Evolutionary conservation across 192 early-diverging fungal genomes (phyloP).

Genomic region (Phycomyces nitens): DNA sequence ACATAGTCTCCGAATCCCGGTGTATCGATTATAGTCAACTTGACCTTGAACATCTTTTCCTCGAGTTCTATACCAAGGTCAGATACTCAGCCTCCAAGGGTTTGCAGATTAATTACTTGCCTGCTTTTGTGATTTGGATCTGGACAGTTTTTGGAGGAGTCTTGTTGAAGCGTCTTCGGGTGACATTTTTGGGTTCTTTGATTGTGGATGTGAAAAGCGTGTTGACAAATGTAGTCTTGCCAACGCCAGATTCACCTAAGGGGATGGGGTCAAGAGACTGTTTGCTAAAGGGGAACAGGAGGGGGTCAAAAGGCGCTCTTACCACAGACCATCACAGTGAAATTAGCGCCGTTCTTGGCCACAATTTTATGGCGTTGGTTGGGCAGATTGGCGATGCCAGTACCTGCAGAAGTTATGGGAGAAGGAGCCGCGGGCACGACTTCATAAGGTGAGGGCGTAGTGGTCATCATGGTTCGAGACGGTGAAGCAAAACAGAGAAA

Average conservation of each 20-base stretch:
- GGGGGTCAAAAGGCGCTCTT: conserved; percentile 20
- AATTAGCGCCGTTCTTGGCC: conserved; percentile 92
- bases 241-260: conserved; percentile 93
- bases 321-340: conserved; percentile 95
- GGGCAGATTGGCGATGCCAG: conserved; percentile 97
- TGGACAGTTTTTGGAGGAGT: conserved; percentile 90
- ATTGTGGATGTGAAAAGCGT: conserved; percentile 95
- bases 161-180: conserved; percentile 72
- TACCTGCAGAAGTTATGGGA: conserved; percentile 46
- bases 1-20: conserved; percentile 90
- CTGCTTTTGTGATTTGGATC: conserved; percentile 95
- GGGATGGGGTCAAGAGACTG: background rate
- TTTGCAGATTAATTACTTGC: conserved; percentile 31
- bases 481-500: background rate
- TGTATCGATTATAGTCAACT: conserved; percentile 90
- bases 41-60: conserved; percentile 98
- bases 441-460: background rate
- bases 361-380: conserved; percentile 99
- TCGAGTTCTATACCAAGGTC: conserved; percentile 65
- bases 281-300: background rate
- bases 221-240: conserved; percentile 99
- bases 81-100: background rate
- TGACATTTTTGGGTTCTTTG: conserved; percentile 84
- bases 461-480: background rate
- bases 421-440: conserved; percentile 5